These are phyloP conservation scores for Yamadazyma sp. DNA, from an alignment of 805 yeast genomes.

Conservation along the genomic window DNA sequence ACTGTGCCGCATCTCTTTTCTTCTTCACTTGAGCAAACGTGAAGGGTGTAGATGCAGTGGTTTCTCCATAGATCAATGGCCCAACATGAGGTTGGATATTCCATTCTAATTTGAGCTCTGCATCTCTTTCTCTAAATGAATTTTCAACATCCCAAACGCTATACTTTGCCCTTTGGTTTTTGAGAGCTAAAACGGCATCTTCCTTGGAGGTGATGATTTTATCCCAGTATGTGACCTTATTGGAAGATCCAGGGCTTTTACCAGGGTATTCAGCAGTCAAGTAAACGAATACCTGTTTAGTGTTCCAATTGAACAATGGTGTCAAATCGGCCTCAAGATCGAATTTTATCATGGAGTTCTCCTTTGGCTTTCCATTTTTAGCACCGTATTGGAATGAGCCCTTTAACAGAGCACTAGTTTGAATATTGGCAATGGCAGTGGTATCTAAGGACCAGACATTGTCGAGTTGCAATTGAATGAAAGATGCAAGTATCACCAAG, in stretches of 20 bases:
- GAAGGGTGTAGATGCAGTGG: conserved; percentile 27
- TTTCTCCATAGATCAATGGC: conserved; percentile 66
- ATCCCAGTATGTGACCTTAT: conserved; percentile 90
- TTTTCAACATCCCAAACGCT: conserved; percentile 83
- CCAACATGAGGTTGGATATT: conserved; percentile 93
- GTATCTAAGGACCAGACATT: conserved; percentile 47
- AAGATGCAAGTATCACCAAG: conserved; percentile 48
- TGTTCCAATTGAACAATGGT: conserved; percentile 91
- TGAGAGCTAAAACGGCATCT: conserved; percentile 56
- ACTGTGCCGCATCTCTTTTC: conserved; percentile 5
- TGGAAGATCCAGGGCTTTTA: conserved; percentile 42
- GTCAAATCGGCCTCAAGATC: conserved; percentile 74
- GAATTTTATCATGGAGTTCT: conserved; percentile 68
- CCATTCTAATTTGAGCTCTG: conserved; percentile 76
- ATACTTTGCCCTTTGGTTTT: conserved; percentile 65
- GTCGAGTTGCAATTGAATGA: conserved; percentile 46
- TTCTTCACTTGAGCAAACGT: conserved; percentile 26
- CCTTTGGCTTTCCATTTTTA: conserved; percentile 63
- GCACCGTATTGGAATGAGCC: conserved; percentile 70
- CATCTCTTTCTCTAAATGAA: conserved; percentile 59
- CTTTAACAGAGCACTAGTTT: conserved; percentile 44
- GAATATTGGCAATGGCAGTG: conserved; percentile 35
- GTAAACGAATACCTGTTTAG: conserved; percentile 92
- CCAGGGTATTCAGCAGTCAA: conserved; percentile 80
- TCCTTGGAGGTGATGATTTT: conserved; percentile 61